These are phyloP conservation scores for Glycine tomentella DNA, from an alignment of 306 rosid species.

Conservation along the genomic window DNA sequence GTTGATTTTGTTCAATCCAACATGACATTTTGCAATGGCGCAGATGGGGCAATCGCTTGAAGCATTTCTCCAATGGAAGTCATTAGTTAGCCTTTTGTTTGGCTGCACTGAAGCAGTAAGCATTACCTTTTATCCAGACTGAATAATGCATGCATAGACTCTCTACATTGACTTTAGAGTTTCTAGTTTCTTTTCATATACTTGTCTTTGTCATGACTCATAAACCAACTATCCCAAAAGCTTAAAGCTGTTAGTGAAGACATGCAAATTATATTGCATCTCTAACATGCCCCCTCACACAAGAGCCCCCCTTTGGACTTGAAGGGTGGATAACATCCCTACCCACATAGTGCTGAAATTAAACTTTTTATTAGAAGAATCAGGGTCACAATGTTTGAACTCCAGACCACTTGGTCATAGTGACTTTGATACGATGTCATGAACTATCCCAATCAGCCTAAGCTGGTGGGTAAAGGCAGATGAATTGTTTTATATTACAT, in stretches of 20 bases:
- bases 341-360: neutral
- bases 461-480: neutral
- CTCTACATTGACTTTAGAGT: slow-evolving; percentile 11
- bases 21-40: slow-evolving; percentile 45
- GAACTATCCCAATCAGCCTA: neutral
- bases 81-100: slow-evolving; percentile 78
- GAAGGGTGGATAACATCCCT: neutral
- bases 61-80: slow-evolving; percentile 94
- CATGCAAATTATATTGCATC: neutral
- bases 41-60: slow-evolving; percentile 98
- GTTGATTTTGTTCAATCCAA: slow-evolving; percentile 23
- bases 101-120: slow-evolving; percentile 93
- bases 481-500: neutral
- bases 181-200: slow-evolving; percentile 29
- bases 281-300: neutral
- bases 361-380: neutral
- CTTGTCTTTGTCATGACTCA: neutral
- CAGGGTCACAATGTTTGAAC: neutral
- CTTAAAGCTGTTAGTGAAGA: neutral
- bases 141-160: slow-evolving; percentile 37
- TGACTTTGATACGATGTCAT: neutral
- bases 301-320: neutral
- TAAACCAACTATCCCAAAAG: neutral
- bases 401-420: neutral
- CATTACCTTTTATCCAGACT: slow-evolving; percentile 39